Conservation (phyloP, 495 filamentous ascomycete species). For the Jackrogersella minutella region DNA sequence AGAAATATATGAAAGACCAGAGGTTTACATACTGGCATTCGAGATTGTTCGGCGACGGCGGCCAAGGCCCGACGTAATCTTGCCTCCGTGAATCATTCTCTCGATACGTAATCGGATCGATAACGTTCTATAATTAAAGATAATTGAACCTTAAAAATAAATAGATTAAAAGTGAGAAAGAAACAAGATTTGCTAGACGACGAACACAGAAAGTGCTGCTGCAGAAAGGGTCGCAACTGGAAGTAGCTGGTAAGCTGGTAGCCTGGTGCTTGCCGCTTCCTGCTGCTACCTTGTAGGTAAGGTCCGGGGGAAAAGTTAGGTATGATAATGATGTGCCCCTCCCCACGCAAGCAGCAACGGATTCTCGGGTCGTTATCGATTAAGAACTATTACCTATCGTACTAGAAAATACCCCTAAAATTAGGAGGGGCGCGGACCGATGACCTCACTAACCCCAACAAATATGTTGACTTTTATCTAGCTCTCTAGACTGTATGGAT, state of each 20-base stretch:
- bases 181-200: conserved; percentile 2
- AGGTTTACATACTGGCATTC: conserved; percentile 43
- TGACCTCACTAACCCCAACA: conserved; percentile 35
- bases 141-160: neutral
- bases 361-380: conserved; percentile 39
- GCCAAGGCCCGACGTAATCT: conserved; percentile 40
- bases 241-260: neutral
- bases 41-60: conserved; percentile 42
- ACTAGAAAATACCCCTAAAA: conserved; percentile 8
- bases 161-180: conserved; percentile 6
- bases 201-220: conserved; percentile 10
- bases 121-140: no score
- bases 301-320: neutral
- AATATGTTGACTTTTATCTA: neutral
- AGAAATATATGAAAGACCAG: neutral
- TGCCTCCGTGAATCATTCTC: conserved; percentile 40
- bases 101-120: conserved; percentile 9
- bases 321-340: conserved; percentile 28
- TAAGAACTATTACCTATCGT: conserved; percentile 4
- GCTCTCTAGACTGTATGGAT: no score
- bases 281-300: neutral
- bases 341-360: conserved; percentile 16
- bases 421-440: conserved; percentile 21
- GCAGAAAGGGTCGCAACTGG: conserved; percentile 23
- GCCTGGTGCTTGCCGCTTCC: no score